Conservation (phyloP, 805 yeast species). For the Saccharomyces mikatae region DNA sequence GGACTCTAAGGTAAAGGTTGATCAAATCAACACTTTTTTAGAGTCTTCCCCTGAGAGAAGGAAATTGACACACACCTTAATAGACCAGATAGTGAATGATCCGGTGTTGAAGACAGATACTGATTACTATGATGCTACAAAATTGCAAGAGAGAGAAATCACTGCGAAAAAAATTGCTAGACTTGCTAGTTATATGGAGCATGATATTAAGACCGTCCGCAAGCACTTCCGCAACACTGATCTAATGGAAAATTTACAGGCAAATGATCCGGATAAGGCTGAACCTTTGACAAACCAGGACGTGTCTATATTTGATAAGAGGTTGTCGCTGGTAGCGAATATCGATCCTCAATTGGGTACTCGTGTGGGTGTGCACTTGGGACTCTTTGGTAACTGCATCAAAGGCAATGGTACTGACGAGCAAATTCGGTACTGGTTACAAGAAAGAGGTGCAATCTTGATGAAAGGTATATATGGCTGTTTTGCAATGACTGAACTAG, state of each 20-base stretch:
- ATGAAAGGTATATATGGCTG: constrained; percentile 71
- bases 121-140: constrained; percentile 49
- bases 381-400: constrained; percentile 72
- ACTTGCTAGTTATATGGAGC: constrained; percentile 51
- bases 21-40: constrained; percentile 46
- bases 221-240: constrained; percentile 18
- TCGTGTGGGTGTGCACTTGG: constrained; percentile 81
- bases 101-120: constrained; percentile 52
- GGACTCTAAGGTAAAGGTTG: constrained; percentile 35
- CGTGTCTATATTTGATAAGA: constrained; percentile 40
- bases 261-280: constrained; percentile 6
- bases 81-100: constrained; percentile 58
- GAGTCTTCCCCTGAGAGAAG: constrained; percentile 44
- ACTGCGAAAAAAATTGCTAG: constrained; percentile 57
- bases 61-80: constrained; percentile 38
- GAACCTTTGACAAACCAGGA: constrained; percentile 20
- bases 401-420: constrained; percentile 83
- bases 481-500: constrained; percentile 88
- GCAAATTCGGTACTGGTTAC: constrained; percentile 79
- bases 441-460: constrained; percentile 52
- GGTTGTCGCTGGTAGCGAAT: constrained; percentile 51
- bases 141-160: constrained; percentile 48
- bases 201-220: constrained; percentile 26
- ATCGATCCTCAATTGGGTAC: constrained; percentile 77
- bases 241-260: constrained; percentile 21